These are phyloP conservation scores for Bryoglossum gracile DNA, from an alignment of 495 filamentous ascomycete genomes.

Conservation along the genomic window DNA sequence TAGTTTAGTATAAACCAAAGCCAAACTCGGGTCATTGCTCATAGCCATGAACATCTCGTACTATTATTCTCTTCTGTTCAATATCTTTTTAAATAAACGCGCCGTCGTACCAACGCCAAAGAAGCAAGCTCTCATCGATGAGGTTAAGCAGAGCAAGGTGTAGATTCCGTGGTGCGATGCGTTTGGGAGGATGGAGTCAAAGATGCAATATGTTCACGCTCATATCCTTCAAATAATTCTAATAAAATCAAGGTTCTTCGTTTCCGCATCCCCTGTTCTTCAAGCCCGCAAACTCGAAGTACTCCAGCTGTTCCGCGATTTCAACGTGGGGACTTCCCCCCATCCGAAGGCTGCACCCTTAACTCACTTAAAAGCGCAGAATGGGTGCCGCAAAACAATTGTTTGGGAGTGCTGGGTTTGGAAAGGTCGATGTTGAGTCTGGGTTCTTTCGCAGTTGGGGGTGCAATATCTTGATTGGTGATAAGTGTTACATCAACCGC, in stretches of 20 bases:
- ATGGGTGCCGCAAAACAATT: slow-evolving; percentile 9
- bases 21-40: too few species aligned
- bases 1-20: too few species aligned
- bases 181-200: slow-evolving; percentile 49
- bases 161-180: slow-evolving; percentile 34
- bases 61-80: too few species aligned
- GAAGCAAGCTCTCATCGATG: background rate
- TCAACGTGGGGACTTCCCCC: slow-evolving; percentile 5
- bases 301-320: background rate
- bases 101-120: slow-evolving; percentile 1
- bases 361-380: slow-evolving; percentile 2
- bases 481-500: slow-evolving; percentile 7
- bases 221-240: too few species aligned
- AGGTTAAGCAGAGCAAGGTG: slow-evolving; percentile 3
- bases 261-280: background rate
- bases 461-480: slow-evolving; percentile 13
- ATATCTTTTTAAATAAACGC: too few species aligned
- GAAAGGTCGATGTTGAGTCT: background rate
- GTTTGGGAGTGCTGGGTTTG: slow-evolving; percentile 3
- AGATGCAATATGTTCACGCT: slow-evolving; percentile 42
- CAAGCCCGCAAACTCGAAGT: background rate
- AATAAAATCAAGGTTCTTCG: too few species aligned
- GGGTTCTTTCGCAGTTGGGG: slow-evolving; percentile 9
- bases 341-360: background rate
- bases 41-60: too few species aligned